Evolutionary conservation across 257 asterid genomes (phyloP), one percentile per base, ranked within the genome.

Genomic region (Eustoma russellianum): DNA sequence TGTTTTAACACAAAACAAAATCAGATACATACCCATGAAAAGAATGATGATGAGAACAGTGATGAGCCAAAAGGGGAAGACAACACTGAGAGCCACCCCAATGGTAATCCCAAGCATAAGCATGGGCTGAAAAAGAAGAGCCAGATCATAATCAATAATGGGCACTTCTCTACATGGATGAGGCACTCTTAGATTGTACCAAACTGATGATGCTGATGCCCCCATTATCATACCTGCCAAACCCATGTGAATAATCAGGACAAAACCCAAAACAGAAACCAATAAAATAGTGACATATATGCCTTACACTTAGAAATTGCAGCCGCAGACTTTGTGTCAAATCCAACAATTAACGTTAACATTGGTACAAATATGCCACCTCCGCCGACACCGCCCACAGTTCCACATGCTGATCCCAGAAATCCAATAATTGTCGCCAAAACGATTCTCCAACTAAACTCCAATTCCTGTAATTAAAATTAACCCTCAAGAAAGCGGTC

Each of bases 151-250:
- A 76, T 92, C 99, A 53, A 92, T 60, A 11, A 88, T 92, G 13
- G 99, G 94, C 17, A 64, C 97, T 49, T 85, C 91, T 66, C 99
- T 77, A 76, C 94, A 85, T 45, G 99, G 99, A 72, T 92, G 97
- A 48, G 97, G 95, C 56, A 92, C 99, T 66, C 99, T 83, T 50
- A 92, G 58, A 64, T 92, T 92, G 79, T 92, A 92, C 93, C 94
- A 92, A 33, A 92, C 95, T 8, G 97, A 92, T 15, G 99, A 76
- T 58, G 95, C 89, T 19, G 99, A 65, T 35, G 97, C 99, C 52
- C 99, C 97, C 97, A 88, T 92, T 60, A 92, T 92, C 99, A 92
- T 92, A 66, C 99, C 99, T 92, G 75, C 18, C 45, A 50, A n/a
- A 48, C 12, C 13, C 13, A 0, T 5, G 15, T 24, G 30, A 24